Evolutionary conservation across 257 asterid genomes (phyloP), one percentile per base, ranked within the genome.

Genomic region (Plantago elongata): DNA sequence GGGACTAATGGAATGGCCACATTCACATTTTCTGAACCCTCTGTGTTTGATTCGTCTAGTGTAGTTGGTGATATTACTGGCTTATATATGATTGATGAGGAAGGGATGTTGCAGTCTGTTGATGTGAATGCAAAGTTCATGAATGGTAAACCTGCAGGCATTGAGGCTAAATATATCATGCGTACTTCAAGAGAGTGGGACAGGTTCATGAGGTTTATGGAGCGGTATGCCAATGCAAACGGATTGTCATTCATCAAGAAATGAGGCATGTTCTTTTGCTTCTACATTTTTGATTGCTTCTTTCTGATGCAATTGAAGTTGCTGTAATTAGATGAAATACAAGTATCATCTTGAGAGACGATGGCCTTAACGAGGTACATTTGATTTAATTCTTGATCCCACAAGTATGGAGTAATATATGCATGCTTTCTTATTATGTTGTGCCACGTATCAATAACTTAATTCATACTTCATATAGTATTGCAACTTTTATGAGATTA

Each of bases 151-250:
- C 97, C 97, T 61, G 96, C 97, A 22, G 94, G 93, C 11, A 79
- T 89, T 13, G 97, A 92, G 77, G 99, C 97, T 30, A 92, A 92
- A 70, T 88, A 89, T 63, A 45, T 85, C 49, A 89, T 86, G 96
- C 77, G 97, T 18, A 72, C 89, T 43, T 85, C 96, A 11, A 61
- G 84, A 38, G 96, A 89, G 9, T 92, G 97, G 97, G 99, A 89
- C 73, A 71, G 99, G 81, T 92, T 89, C 83, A 89, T 89, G 99
- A 89, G 99, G 50, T 92, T 92, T 59, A 92, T 89, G 96, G 95
- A 92, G 76, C 72, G 96, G 40, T 89, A 89, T 50, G 95, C 95
- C 64, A 72, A 86, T 64, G 83, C 76, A 10, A 89, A 85, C 43
- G 97, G 96, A 16, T 68, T 89, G 74, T 78, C 83, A 6, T 89